A percentile compares a stretch with the other conserved stretches of the same genome.
phyloP scores from a whole-genome alignment of 176 grass and related monocot genomes.

The Chrysopogon serrulatus region DNA sequence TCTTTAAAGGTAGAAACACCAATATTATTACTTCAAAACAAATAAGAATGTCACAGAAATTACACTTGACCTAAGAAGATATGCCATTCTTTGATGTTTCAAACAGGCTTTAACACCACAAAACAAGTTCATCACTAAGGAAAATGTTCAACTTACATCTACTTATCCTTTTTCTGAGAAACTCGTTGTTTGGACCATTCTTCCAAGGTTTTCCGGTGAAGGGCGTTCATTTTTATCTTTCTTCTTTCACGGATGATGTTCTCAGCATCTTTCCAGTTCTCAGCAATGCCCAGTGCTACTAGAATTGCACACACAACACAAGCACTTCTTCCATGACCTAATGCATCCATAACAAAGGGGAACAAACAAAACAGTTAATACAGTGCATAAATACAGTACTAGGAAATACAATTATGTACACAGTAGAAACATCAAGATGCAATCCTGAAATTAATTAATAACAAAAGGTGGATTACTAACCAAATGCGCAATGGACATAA shows the following conservation, averaged over 20 bases:
- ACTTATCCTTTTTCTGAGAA: constrained; percentile 43
- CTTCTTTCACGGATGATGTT: constrained; percentile 68
- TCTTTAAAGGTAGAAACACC: not conserved
- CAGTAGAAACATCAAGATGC: not conserved
- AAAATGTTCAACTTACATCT: not conserved
- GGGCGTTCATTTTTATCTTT: constrained; percentile 76
- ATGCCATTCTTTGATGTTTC: not conserved
- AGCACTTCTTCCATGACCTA: constrained; percentile 92
- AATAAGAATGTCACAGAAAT: not conserved
- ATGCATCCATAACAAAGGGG: not conserved
- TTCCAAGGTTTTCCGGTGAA: constrained; percentile 75
- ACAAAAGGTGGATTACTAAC: constrained; percentile 22
- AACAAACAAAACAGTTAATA: constrained; percentile 8
- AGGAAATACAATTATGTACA: not conserved
- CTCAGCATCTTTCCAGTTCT: constrained; percentile 76
- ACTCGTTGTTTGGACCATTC: constrained; percentile 58
- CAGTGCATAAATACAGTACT: not conserved
- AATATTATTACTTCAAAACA: not conserved
- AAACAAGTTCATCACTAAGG: not conserved
- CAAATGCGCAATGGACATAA: constrained; percentile 92
- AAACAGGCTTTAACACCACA: constrained; percentile 14
- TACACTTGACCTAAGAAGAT: not conserved
- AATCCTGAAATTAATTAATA: not conserved
- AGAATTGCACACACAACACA: constrained; percentile 79
- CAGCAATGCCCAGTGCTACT: constrained; percentile 54